A percentile compares a stretch with the other conserved stretches of the same genome.
Conservation (phyloP, 2,329 filamentous ascomycete species). For the Calonectria multiphialidica region DNA sequence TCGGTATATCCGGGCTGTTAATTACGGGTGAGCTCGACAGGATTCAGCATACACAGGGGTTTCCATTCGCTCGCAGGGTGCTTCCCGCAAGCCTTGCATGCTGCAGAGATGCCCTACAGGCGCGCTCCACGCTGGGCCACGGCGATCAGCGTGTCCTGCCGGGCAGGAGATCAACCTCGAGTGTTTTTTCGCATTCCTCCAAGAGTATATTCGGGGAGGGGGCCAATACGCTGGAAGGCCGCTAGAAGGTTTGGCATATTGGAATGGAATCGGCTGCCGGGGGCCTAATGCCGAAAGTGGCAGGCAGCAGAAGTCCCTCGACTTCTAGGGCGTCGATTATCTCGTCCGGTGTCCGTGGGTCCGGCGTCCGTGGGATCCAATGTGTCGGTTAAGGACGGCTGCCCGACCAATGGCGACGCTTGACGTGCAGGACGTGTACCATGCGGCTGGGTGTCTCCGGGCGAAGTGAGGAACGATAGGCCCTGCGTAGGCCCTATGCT, state of each 20-base stretch:
- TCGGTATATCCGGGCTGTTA: neutral
- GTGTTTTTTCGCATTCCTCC: neutral
- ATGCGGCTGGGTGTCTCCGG: slow-evolving; percentile 4
- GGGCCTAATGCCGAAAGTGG: neutral
- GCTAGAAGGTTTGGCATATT: slow-evolving; percentile 9
- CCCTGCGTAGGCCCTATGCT: no score
- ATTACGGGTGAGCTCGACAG: neutral
- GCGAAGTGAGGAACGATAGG: slow-evolving; percentile 1
- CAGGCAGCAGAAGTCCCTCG: neutral
- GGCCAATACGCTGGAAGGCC: neutral
- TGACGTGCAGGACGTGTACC: neutral
- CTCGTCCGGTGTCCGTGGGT: neutral
- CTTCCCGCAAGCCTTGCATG: neutral
- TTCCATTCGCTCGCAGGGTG: neutral
- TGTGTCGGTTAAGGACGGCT: neutral
- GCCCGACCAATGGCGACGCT: neutral
- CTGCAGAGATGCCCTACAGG: neutral
- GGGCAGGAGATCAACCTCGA: neutral
- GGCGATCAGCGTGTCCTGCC: neutral
- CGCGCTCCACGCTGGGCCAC: neutral
- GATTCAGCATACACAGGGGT: neutral
- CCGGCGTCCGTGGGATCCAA: neutral
- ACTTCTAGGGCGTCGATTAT: neutral
- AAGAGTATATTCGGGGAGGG: neutral
- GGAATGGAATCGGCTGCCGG: neutral